These are phyloP conservation scores for Trifolium dubium DNA, from an alignment of 306 rosid genomes.

Conservation along the genomic window DNA sequence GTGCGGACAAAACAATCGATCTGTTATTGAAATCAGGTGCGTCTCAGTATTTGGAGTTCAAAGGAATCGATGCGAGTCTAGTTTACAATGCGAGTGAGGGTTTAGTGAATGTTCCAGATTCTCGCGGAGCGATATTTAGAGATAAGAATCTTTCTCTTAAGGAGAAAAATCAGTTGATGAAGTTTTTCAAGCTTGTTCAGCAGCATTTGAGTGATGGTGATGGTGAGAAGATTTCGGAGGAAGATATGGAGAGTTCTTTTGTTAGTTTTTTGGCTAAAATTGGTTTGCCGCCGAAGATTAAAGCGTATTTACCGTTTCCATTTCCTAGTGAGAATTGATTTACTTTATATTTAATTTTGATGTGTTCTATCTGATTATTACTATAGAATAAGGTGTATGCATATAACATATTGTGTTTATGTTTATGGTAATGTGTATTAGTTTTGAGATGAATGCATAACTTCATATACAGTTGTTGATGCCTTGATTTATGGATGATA, in stretches of 20 bases:
- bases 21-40: slow-evolving; percentile 66
- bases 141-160: slow-evolving; percentile 68
- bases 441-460: slow-evolving; percentile 25
- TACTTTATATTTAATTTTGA: too few relatives aligned
- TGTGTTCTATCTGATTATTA: too few relatives aligned
- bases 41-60: slow-evolving; percentile 70
- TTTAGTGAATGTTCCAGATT: slow-evolving; percentile 74
- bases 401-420: not conserved
- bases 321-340: slow-evolving; percentile 54
- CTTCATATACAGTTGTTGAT: not conserved
- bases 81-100: slow-evolving; percentile 57
- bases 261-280: slow-evolving; percentile 70
- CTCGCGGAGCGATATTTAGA: slow-evolving; percentile 87
- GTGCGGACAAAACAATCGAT: slow-evolving; percentile 62
- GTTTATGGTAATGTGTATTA: not conserved
- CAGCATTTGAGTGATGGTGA: slow-evolving; percentile 57
- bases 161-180: slow-evolving; percentile 86
- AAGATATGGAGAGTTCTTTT: slow-evolving; percentile 80
- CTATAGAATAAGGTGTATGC: not conserved
- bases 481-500: slow-evolving; percentile 21
- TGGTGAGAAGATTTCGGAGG: slow-evolving; percentile 59
- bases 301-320: slow-evolving; percentile 72
- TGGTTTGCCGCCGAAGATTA: slow-evolving; percentile 81
- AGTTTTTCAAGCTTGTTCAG: slow-evolving; percentile 89
- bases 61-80: slow-evolving; percentile 70